Base-by-base conservation (phyloP, 768 basidiomycete species). In the Tricholoma sp. region DNA sequence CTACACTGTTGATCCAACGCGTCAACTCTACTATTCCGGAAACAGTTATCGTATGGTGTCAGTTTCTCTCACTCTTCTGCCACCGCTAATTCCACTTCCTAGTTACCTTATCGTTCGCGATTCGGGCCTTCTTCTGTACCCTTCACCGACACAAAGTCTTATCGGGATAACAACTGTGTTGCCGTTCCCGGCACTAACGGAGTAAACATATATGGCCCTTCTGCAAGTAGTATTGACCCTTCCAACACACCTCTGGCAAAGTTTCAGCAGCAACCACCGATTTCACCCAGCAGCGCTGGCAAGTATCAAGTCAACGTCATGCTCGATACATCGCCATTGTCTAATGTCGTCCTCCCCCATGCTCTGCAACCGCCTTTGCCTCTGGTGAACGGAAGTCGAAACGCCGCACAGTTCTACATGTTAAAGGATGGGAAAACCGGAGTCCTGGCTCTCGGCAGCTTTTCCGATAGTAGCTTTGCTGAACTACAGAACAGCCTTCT, bases 71-170 rank as follows among this genome's bases (percentile, higher is more conserved):
- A n/a, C 41, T 15, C 33, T 13, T 9, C 31, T 29, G n/a, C n/a
- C n/a, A n/a, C n/a, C n/a, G n/a, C 53, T 53, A 39, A 58, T 55
- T 39, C 29, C 24, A 28, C 17, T 28, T 41, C n/a, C 37, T 45
- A 84, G 82, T 66, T 85, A 52, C 83, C 84, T 11, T 85, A 82
- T 65, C 79, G 80, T 36, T 83, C 82, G 3, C 76, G 80, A 41
- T 74, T 84, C 57, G 76, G 77, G 24, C 68, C 76, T 1, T 64
- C 65, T 9, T 70, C 79, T 24, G 71, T 71, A 18, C 64, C 73
- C 15, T 86, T 83, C 63, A 79, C 79, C 1, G 75, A 83, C 63
- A 66, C 68, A 2, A 68, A 70, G 8, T 79, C 81, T 8, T 83
- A 77, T 66, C 72, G 77, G 28, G 71, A 71, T 20, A 80, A 78